Percentiles rank a stretch among this genome's conserved stretches.
phyloP scores from a whole-genome alignment of 2,329 filamentous ascomycete genomes.

The Sclerotinia minor region DNA sequence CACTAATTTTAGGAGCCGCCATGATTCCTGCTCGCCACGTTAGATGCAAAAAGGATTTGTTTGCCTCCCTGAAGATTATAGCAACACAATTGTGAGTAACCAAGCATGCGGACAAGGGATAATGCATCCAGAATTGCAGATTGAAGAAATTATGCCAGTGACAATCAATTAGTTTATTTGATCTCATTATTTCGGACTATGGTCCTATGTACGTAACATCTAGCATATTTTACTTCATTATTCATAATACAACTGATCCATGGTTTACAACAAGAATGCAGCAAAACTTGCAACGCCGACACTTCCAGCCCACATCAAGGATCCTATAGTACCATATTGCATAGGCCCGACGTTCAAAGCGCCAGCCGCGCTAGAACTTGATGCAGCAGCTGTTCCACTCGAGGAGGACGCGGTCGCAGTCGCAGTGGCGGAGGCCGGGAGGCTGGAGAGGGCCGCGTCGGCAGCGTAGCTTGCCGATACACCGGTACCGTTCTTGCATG shows the following conservation, averaged over 20 bases:
- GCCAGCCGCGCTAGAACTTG: constrained; percentile 22
- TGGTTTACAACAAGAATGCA: constrained; percentile 29
- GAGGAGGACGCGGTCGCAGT: constrained; percentile 16
- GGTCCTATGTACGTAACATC: background rate
- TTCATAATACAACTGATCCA: constrained; percentile 12
- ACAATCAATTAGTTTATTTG: constrained; percentile 1
- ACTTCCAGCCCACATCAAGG: constrained; percentile 28
- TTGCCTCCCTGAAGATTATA: background rate
- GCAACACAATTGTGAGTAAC: background rate
- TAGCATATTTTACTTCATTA: constrained; percentile 11
- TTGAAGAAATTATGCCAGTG: background rate
- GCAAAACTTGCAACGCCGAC: constrained; percentile 28
- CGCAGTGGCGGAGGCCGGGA: constrained; percentile 26
- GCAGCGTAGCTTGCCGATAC: constrained; percentile 36
- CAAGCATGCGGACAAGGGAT: too few relatives aligned
- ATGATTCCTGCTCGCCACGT: background rate
- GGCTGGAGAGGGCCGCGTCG: constrained; percentile 28
- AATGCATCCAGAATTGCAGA: background rate
- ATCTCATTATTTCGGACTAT: constrained; percentile 1
- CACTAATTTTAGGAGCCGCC: background rate
- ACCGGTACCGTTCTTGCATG: constrained; percentile 46
- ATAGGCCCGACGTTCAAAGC: constrained; percentile 19
- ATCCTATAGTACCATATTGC: constrained; percentile 24
- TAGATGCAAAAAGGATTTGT: background rate
- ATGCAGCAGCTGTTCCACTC: constrained; percentile 7